Evolutionary conservation across 306 rosid genomes (phyloP), one percentile per base, ranked within the genome.

Genomic region (Mimosa pudica): DNA sequence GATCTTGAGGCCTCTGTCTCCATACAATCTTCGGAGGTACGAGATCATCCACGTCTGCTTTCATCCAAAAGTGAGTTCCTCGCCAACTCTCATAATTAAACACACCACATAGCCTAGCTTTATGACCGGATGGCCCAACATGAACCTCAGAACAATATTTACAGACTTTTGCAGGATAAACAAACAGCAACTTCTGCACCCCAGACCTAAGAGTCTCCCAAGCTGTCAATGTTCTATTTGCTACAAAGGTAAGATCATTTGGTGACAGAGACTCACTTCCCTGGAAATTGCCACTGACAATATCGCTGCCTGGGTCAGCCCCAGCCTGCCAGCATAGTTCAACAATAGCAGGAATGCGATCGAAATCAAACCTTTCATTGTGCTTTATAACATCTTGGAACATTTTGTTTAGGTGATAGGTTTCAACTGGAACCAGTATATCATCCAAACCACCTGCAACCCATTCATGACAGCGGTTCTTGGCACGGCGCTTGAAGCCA

Each of bases 31-130:
- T 96, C 55, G 87, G 91, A 49, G 96, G 98, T 71, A 96, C 93
- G 76, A 93, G 86, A 85, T 90, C 89, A 87, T 96, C 84, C 58
- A 96, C 89, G 42, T 71, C 80, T 49, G 94, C 94, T 82, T 88
- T 95, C 80, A 78, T 81, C 99, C 98, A 96, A 83, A 88, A 87
- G 85, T 96, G 98, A 66, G 85, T 66, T 76, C 94, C 97, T 78
- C 87, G 85, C 93, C 94, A 87, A 74, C 89, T 86, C 89, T 93
- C 93, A 77, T 88, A 91, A 91, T 87, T 89, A 65, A 95, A 93
- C 62, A 95, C 85, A 47, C 96, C 98, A 80, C 97, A 90, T 14
- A 89, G 92, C 85, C 94, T 87, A 70, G 94, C 96, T 87, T 79
- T 83, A 81, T 93, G 97, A 51, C 98, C 99, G 44, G 97, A 91